Conservation (phyloP, 345 rosid genomes). For the Citrus reticulata region DNA sequence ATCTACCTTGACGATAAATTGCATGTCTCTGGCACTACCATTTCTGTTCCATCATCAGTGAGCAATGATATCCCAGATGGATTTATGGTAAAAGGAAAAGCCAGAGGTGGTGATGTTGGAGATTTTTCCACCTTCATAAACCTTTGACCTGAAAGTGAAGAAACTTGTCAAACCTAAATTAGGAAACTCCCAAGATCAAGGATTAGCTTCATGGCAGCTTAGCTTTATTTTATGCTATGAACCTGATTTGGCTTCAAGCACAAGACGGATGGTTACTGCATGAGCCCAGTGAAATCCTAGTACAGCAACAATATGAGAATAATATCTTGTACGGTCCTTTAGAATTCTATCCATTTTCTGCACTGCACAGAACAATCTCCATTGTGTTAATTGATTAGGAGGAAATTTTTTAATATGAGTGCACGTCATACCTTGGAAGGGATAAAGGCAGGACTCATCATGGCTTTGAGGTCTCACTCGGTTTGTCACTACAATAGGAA, state of each 20-base stretch:
- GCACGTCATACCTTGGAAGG: constrained; percentile 61
- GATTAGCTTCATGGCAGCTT: background rate
- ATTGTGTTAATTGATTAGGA: background rate
- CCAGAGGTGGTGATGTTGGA: constrained; percentile 73
- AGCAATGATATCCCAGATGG: constrained; percentile 62
- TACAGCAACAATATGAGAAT: constrained; percentile 78
- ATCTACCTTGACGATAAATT: constrained; percentile 51
- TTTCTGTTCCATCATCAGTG: constrained; percentile 52
- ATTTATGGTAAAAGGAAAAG: constrained; percentile 66
- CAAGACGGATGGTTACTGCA: constrained; percentile 70
- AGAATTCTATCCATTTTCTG: constrained; percentile 26
- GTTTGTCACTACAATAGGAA: constrained; percentile 81
- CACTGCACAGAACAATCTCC: constrained; percentile 29
- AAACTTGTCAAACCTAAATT: background rate
- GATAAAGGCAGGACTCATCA: constrained; percentile 43
- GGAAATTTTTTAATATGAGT: constrained; percentile 16
- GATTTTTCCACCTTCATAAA: constrained; percentile 77
- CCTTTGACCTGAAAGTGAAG: constrained; percentile 61
- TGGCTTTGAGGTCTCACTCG: constrained; percentile 78
- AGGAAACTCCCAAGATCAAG: background rate
- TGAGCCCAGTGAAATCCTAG: constrained; percentile 86
- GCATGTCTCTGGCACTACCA: constrained; percentile 56
- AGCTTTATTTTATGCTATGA: background rate
- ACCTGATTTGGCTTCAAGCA: constrained; percentile 80
- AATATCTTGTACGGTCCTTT: constrained; percentile 38